Conservation (phyloP, 208 protist genomes). For the Crithidia expoeki region DNA sequence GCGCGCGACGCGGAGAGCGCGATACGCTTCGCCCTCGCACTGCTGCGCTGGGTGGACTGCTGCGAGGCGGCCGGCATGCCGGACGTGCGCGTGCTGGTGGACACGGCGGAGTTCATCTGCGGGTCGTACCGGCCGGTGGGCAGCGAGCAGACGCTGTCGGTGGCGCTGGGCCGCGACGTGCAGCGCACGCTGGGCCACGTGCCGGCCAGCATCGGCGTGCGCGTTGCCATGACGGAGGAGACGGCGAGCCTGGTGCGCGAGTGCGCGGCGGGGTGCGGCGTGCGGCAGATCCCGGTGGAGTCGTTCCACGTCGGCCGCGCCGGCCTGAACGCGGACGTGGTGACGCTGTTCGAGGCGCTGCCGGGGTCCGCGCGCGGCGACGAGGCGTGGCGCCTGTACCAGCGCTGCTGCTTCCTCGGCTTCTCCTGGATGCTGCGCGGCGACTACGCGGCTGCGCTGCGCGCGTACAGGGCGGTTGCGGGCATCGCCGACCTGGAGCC, state of each 20-base stretch:
- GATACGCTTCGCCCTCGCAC: too few species aligned
- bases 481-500: constrained; percentile 27
- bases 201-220: constrained; percentile 31
- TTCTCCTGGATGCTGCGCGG: constrained; percentile 52
- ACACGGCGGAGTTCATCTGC: constrained; percentile 31
- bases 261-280: background rate
- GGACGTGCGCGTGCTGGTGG: constrained; percentile 23
- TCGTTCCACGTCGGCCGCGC: background rate
- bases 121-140: constrained; percentile 16
- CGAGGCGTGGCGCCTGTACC: constrained; percentile 34
- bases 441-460: constrained; percentile 40
- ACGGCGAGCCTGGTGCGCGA: constrained; percentile 43
- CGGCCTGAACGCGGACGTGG: constrained; percentile 18
- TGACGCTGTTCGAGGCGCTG: constrained; percentile 39
- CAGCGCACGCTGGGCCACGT: constrained; percentile 33
- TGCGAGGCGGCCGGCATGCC: constrained; percentile 14
- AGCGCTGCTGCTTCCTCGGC: constrained; percentile 23
- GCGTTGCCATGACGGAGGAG: constrained; percentile 46
- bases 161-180: constrained; percentile 37
- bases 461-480: constrained; percentile 22
- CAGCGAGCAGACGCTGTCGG: constrained; percentile 28
- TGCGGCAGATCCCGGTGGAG: constrained; percentile 4
- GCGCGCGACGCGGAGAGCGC: constrained; percentile 8
- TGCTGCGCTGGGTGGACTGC: background rate
- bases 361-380: constrained; percentile 13